Percentiles rank a stretch among this genome's conserved stretches.
Evolutionary conservation across 2,329 filamentous ascomycete species (phyloP).

Genomic region (Dichotomopilus funicola): DNA sequence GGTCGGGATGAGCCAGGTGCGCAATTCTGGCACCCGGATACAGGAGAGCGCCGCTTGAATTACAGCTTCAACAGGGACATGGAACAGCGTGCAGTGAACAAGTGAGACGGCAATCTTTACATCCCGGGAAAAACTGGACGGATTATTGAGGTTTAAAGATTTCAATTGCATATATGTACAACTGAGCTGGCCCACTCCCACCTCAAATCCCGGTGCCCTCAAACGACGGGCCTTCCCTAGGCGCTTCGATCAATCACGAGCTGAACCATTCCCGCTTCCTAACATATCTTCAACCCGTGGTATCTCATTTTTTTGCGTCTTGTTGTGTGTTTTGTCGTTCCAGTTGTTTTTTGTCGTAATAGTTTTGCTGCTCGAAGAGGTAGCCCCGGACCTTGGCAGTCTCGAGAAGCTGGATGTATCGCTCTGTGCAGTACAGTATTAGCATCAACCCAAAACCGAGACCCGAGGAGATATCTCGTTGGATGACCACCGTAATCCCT

Average conservation of each 20-base stretch:
- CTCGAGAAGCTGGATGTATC: conserved; percentile 72
- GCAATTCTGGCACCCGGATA: conserved; percentile 15
- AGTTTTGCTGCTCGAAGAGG: conserved; percentile 74
- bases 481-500: too few relatives aligned
- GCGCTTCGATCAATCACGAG: too few relatives aligned
- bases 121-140: too few relatives aligned
- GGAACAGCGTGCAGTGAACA: neutral
- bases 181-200: neutral
- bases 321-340: too few relatives aligned
- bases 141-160: neutral
- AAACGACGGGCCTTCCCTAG: too few relatives aligned
- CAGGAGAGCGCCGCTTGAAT: neutral
- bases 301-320: too few relatives aligned
- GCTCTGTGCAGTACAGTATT: conserved; percentile 44
- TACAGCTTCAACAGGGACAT: neutral
- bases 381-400: conserved; percentile 72
- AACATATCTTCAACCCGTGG: too few relatives aligned
- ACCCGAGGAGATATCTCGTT: too few relatives aligned
- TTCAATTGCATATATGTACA: conserved; percentile 20
- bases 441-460: too few relatives aligned
- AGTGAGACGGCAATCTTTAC: too few relatives aligned
- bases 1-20: conserved; percentile 13
- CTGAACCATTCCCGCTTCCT: too few relatives aligned
- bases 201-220: too few relatives aligned
- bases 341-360: conserved; percentile 44